Base-by-base conservation (phyloP, 208 protist genomes). In the Leishmania martiniquensis region DNA sequence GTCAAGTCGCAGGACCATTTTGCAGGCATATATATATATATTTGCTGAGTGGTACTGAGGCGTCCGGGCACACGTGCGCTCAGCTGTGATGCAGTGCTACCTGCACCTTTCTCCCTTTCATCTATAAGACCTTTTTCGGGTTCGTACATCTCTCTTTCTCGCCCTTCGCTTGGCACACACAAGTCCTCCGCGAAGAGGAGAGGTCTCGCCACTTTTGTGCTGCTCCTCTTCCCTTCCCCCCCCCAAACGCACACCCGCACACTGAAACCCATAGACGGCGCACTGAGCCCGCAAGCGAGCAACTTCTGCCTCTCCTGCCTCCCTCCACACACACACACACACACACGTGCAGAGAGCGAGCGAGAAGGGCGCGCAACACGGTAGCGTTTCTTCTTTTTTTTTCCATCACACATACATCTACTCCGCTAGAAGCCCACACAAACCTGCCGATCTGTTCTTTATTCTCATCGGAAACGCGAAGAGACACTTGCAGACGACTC, bases 181-280 rank as follows among this genome's bases (percentile, higher is more conserved):
- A 20, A 9, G 25, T 25, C 22, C 7, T 32, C n/a, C 45, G 29
- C 9, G 42, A 7, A 69, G 22, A 69, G 29, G 37, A 17, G 65
- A 69, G 4, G 42, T 2, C 25, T 29, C 32, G 6, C 15, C 42
- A 69, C 25, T 13, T 7, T 39, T 44, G 2, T n/a, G 39, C 63
- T 34, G 20, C 10, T 65, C 34, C 37, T 15, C 57, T 12, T 32
- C 0, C 34, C 13, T 22, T 51, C 25, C 10, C 7, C 3, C 34
- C 39, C 74, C 7, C 74, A 78, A 37, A 73, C 60, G 60, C 60
- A 66, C 62, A 67, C 62, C 13, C 62, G 37, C 62, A 67, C 57
- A 69, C 63, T 20, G 0, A 6, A 69, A 29, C 45, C 37, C 66
- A 72, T 54, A 68, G 45, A 82, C 69, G 57, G 10, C 37, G 39